These are phyloP conservation scores for Leccinum insolens DNA, from an alignment of 1,284 basidiomycete species.

Conservation along the genomic window DNA sequence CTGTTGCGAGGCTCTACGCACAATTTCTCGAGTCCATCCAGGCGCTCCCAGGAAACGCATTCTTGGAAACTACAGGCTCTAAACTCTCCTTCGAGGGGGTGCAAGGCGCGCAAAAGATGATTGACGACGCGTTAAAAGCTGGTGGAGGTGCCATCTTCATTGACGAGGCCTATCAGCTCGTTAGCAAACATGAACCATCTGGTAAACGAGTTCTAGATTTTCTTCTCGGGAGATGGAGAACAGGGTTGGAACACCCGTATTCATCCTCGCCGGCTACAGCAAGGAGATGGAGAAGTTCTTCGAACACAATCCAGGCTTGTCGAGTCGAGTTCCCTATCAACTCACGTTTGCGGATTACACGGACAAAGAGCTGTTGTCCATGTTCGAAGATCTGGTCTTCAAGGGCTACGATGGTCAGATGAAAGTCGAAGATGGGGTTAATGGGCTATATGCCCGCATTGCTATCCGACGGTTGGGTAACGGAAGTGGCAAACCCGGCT, in stretches of 20 bases:
- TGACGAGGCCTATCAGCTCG: slow-evolving; percentile 71
- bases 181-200: slow-evolving; percentile 22
- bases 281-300: slow-evolving; percentile 77
- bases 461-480: slow-evolving; percentile 52
- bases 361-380: slow-evolving; percentile 53
- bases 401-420: slow-evolving; percentile 52
- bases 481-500: slow-evolving; percentile 54
- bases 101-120: slow-evolving; percentile 47
- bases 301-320: slow-evolving; percentile 68
- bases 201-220: slow-evolving; percentile 59
- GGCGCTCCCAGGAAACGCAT: slow-evolving; percentile 54
- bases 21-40: slow-evolving; percentile 58
- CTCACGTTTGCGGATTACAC: slow-evolving; percentile 66
- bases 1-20: slow-evolving; percentile 64
- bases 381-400: slow-evolving; percentile 51
- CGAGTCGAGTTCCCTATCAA: slow-evolving; percentile 62
- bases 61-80: slow-evolving; percentile 65
- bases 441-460: slow-evolving; percentile 60
- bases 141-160: slow-evolving; percentile 69
- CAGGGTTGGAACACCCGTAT: slow-evolving; percentile 61
- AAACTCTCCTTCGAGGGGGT: slow-evolving; percentile 60
- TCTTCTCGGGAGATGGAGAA: slow-evolving; percentile 74
- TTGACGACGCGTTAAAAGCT: slow-evolving; percentile 48
- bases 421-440: slow-evolving; percentile 55
- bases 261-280: slow-evolving; percentile 69